These are phyloP conservation scores for Xylariaceae sp. DNA, from an alignment of 2,329 filamentous ascomycete species.

Conservation along the genomic window DNA sequence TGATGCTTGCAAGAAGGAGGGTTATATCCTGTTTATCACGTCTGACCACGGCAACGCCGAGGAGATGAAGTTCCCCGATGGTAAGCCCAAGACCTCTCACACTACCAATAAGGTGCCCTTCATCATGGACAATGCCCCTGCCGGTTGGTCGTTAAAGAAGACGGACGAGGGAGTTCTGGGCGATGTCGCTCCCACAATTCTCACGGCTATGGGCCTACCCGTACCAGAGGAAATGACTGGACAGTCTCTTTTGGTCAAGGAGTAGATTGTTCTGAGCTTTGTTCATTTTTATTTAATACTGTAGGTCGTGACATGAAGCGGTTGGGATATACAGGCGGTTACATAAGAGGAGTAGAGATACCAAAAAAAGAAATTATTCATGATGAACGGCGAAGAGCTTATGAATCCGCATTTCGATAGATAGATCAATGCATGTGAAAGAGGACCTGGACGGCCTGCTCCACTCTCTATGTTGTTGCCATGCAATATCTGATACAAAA, in stretches of 20 bases:
- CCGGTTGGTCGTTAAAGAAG: slow-evolving; percentile 86
- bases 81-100: slow-evolving; percentile 97
- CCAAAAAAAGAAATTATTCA: slow-evolving; percentile 13
- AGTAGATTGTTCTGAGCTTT: slow-evolving; percentile 10
- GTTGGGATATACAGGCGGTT: slow-evolving; percentile 22
- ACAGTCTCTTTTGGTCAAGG: slow-evolving; percentile 79
- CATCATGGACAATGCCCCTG: slow-evolving; percentile 95
- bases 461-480: too few species aligned
- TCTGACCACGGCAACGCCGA: slow-evolving; percentile 97
- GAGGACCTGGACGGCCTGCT: too few species aligned
- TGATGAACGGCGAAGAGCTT: not conserved
- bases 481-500: slow-evolving; percentile 9
- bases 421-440: too few species aligned
- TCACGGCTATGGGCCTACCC: slow-evolving; percentile 87
- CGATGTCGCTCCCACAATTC: slow-evolving; percentile 93
- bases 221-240: slow-evolving; percentile 94
- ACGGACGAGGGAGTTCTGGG: slow-evolving; percentile 83
- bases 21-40: slow-evolving; percentile 94
- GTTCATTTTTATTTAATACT: slow-evolving; percentile 6
- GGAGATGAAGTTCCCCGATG: slow-evolving; percentile 97
- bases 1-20: slow-evolving; percentile 90
- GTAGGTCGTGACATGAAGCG: not conserved
- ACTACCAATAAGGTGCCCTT: slow-evolving; percentile 98
- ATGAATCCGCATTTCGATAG: not conserved
- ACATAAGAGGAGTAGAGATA: slow-evolving; percentile 24